Evolutionary conservation across 257 asterid species (phyloP), one percentile per base, ranked within the genome.

Genomic region (Paulownia fortunei): DNA sequence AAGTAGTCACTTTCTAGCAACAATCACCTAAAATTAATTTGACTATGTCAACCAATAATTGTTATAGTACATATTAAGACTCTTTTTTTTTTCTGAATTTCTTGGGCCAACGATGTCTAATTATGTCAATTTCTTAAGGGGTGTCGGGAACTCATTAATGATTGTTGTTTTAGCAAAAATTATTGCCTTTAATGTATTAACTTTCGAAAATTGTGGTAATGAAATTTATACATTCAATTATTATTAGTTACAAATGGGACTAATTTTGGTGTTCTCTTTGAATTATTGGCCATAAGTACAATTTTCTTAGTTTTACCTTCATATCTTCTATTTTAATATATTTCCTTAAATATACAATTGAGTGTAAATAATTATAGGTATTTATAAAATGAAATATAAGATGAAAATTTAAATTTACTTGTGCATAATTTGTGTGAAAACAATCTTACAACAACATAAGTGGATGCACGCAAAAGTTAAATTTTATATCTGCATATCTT

Each of bases 1-100:
- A 15, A 4, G 19, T 32, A 16, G 8, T 42, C 58, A 73, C 56
- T 72, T 55, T 72, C 15, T 37, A 34, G 41, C 67, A 72, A 72
- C 76, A 72, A 23, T 39, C 12, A 13, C 24, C 34, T 30, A 62
- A 2, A 49, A 60, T 34, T 71, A 16, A 37, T 34, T 32, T 52
- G 76, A 71, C 54, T 71, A 63, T 71, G 18, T 32, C 59, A 32
- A 51, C 47, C 18, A 49, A n/a, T n/a, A 7, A 74, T 11, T 74
- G 23, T 32, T 56, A 55, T 18, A 32, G 16, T 36, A 52, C 23
- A 3, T 0, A 68, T 68, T 6, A 23, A 13, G 21, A 42, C 34
- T 10, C 11, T 6, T 7, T 6, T 0, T 2, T 6, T 0, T 44
- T 69, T 36, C 34, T 51, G 15, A 65, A 18, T 39, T 65, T 37